These are phyloP conservation scores for Paramicrosporidium saccamoebae DNA, from an alignment of 371 early-diverging fungal genomes.

Conservation along the genomic window DNA sequence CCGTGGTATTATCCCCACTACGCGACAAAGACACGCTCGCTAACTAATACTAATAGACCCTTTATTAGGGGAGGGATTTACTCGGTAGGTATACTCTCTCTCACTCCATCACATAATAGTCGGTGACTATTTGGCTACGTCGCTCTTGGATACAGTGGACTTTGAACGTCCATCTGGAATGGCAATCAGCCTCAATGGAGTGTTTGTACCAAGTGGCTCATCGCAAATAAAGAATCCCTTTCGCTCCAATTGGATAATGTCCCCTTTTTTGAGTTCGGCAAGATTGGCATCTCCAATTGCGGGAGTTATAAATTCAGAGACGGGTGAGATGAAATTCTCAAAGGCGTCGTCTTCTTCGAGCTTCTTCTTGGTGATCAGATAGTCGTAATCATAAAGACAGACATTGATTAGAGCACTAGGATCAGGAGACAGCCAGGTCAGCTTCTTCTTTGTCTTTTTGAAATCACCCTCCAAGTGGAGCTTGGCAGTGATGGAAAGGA, in stretches of 20 bases:
- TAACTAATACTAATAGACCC: too few species aligned
- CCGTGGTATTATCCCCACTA: too few species aligned
- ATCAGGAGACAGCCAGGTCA: constrained; percentile 64
- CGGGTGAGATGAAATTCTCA: constrained; percentile 44
- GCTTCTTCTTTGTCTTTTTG: constrained; percentile 94
- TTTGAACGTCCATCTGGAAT: too few species aligned
- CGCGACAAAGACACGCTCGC: too few species aligned
- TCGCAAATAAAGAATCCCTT: constrained; percentile 87
- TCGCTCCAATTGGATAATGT: constrained; percentile 94
- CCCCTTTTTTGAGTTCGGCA: constrained; percentile 16
- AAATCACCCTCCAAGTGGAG: constrained; percentile 83
- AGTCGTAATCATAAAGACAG: constrained; percentile 76
- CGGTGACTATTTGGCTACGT: too few species aligned
- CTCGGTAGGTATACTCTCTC: too few species aligned
- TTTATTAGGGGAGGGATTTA: too few species aligned
- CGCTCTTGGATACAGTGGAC: too few species aligned
- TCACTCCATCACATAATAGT: too few species aligned
- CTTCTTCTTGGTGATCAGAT: constrained; percentile 87
- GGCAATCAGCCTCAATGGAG: too few species aligned
- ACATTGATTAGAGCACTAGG: constrained; percentile 19
- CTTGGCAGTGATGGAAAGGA: constrained; percentile 13
- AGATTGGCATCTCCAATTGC: constrained; percentile 35
- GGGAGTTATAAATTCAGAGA: constrained; percentile 38
- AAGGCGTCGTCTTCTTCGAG: constrained; percentile 74
- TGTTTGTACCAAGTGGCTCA: constrained; percentile 12